A percentile compares a stretch with the other conserved stretches of the same genome.
These are phyloP conservation scores for Huntiella omanensis DNA, from an alignment of 2,329 filamentous ascomycete genomes.

Conservation along the genomic window DNA sequence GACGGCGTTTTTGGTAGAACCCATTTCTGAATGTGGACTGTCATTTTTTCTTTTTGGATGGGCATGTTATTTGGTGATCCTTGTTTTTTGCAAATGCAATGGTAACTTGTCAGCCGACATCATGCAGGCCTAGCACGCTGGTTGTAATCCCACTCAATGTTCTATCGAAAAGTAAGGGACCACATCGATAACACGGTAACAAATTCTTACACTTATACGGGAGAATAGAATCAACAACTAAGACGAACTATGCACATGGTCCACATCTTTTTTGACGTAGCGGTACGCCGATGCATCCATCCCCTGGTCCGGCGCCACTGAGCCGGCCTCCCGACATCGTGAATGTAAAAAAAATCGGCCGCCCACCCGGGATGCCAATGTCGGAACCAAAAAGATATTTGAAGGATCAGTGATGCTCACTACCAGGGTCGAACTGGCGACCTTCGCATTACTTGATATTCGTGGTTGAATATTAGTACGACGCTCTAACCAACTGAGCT, in stretches of 20 bases:
- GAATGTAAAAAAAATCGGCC: neutral
- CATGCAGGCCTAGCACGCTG: neutral
- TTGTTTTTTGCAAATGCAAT: neutral
- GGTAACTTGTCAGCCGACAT: no score
- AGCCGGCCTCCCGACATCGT: no score
- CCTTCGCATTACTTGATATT: conserved; percentile 9
- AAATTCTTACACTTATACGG: neutral
- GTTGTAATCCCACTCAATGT: neutral
- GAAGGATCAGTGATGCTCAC: conserved; percentile 3
- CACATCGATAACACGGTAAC: no score
- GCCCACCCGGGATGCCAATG: no score
- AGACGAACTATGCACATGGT: no score
- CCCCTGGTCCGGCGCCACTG: neutral
- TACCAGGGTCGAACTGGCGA: conserved; percentile 10
- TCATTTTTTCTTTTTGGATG: neutral
- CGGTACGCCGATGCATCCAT: no score
- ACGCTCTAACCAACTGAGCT: conserved; percentile 9
- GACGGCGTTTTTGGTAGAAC: conserved; percentile 10
- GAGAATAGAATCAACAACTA: neutral
- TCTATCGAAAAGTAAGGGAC: no score
- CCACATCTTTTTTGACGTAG: no score
- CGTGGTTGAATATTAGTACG: conserved; percentile 6
- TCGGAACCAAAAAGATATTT: neutral
- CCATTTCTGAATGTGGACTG: conserved; percentile 6
- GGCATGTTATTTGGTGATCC: neutral